These are phyloP conservation scores for Melaleuca quinquenervia DNA, from an alignment of 345 rosid genomes.

Conservation along the genomic window DNA sequence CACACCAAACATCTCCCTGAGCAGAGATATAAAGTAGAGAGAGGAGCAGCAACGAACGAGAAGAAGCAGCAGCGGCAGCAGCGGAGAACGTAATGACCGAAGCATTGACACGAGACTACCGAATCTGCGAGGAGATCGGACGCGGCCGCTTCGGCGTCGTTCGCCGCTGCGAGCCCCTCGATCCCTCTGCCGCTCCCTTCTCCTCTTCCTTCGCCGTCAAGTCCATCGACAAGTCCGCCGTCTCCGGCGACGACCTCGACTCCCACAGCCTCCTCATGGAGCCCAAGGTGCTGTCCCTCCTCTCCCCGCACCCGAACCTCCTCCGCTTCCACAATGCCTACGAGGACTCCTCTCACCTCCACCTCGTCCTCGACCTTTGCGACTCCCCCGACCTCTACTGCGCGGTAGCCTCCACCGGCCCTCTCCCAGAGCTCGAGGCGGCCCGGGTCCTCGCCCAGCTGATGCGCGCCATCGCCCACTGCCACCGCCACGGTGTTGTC, in stretches of 20 bases:
- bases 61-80: neutral
- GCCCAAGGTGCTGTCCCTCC: conserved; percentile 52
- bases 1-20: neutral
- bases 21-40: neutral
- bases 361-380: conserved; percentile 61
- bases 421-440: conserved; percentile 34
- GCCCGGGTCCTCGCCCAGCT: conserved; percentile 37
- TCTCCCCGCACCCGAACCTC: conserved; percentile 63
- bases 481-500: conserved; percentile 51
- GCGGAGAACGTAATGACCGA: conserved; percentile 26
- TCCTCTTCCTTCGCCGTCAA: conserved; percentile 36
- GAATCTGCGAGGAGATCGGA: conserved; percentile 43
- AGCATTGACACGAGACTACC: conserved; percentile 29
- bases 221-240: conserved; percentile 35
- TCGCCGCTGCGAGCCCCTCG: conserved; percentile 23
- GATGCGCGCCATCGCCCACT: conserved; percentile 54
- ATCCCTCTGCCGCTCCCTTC: conserved; percentile 7
- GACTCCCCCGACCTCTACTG: conserved; percentile 47
- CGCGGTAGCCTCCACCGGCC: conserved; percentile 6
- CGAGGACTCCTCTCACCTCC: conserved; percentile 21
- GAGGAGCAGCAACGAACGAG: neutral
- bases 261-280: conserved; percentile 61
- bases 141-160: conserved; percentile 61
- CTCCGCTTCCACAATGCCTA: conserved; percentile 39
- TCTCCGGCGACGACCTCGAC: conserved; percentile 54